Conservation (phyloP, 192 early-diverging fungal species). For the Gamsiella multidivaricata region DNA sequence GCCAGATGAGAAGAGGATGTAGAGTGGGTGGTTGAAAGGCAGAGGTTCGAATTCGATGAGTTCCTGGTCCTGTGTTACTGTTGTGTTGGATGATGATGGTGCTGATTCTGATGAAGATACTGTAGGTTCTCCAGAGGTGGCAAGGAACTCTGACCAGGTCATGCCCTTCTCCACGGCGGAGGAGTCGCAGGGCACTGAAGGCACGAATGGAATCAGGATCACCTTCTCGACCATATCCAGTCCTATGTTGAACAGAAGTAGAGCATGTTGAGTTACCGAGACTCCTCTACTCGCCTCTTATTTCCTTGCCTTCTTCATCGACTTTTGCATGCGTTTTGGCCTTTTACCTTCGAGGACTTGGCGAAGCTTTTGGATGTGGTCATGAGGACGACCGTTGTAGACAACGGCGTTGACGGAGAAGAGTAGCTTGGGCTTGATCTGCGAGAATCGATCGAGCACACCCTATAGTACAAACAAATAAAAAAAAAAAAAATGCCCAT, state of each 20-base stretch:
- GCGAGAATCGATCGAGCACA: constrained; percentile 92
- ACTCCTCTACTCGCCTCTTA: too few species aligned
- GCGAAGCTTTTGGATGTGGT: constrained; percentile 81
- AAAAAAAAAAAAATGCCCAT: background rate
- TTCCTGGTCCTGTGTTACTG: constrained; percentile 57
- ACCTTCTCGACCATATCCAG: constrained; percentile 78
- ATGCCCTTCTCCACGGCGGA: constrained; percentile 31
- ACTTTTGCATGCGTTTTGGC: too few species aligned
- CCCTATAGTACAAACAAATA: constrained; percentile 57
- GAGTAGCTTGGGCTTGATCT: constrained; percentile 91
- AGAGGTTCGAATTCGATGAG: constrained; percentile 83
- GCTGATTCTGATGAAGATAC: constrained; percentile 1
- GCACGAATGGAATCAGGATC: constrained; percentile 83
- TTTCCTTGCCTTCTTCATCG: background rate
- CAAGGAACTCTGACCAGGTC: constrained; percentile 40
- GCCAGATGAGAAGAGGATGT: constrained; percentile 93
- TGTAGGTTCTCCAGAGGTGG: constrained; percentile 34
- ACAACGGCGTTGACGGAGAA: constrained; percentile 92
- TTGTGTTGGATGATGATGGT: too few species aligned
- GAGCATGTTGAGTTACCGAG: background rate
- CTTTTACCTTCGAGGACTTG: constrained; percentile 72
- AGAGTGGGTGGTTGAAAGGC: constrained; percentile 91
- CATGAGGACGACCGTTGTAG: constrained; percentile 89
- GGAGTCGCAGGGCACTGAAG: constrained; percentile 21
- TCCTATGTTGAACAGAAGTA: constrained; percentile 18